A percentile compares a stretch with the other conserved stretches of the same genome.
phyloP scores from a whole-genome alignment of 2,329 filamentous ascomycete species.

The Talaromyces verruculosus region DNA sequence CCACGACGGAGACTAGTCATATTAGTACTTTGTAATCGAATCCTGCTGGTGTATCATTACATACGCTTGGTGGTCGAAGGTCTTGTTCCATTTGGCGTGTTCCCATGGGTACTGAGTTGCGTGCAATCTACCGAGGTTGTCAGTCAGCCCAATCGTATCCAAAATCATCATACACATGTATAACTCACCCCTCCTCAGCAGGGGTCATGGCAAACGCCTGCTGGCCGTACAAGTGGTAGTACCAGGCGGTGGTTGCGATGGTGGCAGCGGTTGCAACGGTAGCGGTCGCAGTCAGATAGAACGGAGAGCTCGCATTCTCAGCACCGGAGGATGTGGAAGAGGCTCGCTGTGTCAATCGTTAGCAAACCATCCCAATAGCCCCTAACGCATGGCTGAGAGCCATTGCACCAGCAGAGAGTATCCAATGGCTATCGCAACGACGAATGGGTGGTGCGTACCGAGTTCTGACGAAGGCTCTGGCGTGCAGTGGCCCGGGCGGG shows the following conservation, averaged over 20 bases:
- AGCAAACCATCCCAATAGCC: constrained; percentile 35
- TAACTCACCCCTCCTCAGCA: constrained; percentile 94
- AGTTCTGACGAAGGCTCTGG: constrained; percentile 69
- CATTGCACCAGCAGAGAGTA: constrained; percentile 32
- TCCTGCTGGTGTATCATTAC: constrained; percentile 38
- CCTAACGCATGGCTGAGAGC: constrained; percentile 24
- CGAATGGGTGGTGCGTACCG: constrained; percentile 62
- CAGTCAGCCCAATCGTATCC: constrained; percentile 19
- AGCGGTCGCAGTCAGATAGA: constrained; percentile 82
- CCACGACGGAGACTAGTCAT: constrained; percentile 81
- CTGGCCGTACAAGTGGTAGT: constrained; percentile 92
- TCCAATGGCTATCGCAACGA: constrained; percentile 32
- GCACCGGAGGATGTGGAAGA: constrained; percentile 64
- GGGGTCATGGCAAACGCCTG: constrained; percentile 86
- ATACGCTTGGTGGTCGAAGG: constrained; percentile 96
- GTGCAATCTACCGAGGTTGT: constrained; percentile 68
- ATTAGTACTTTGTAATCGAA: constrained; percentile 11
- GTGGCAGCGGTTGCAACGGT: constrained; percentile 82
- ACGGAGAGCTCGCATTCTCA: constrained; percentile 70
- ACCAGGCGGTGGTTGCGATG: constrained; percentile 89
- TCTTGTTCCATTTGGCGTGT: constrained; percentile 87
- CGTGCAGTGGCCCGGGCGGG: constrained; percentile 77
- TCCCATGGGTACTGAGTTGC: constrained; percentile 93
- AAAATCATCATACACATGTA: background rate
- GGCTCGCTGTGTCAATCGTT: constrained; percentile 53